Percentiles rank a stretch among this genome's conserved stretches.
Conservation (phyloP, 2,329 filamentous ascomycete species). For the Cryphonectria radicalis region DNA sequence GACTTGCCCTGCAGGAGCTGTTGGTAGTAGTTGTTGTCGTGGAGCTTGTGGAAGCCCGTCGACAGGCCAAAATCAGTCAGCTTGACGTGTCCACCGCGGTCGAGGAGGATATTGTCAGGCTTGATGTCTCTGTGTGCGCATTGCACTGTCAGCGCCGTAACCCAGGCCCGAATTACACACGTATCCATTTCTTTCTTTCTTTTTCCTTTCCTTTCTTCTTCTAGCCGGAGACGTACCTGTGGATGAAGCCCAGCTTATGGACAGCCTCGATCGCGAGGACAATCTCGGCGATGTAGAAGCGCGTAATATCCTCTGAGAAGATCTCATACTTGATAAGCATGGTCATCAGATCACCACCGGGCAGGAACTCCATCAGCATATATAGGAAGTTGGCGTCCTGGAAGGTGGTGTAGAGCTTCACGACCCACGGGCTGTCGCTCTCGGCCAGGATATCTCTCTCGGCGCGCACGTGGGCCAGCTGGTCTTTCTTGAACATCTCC, state of each 20-base stretch:
- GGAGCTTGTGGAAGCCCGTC: constrained; percentile 95
- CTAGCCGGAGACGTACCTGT: constrained; percentile 68
- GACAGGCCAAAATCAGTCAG: constrained; percentile 97
- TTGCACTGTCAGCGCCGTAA: neutral
- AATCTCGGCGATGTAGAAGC: constrained; percentile 99
- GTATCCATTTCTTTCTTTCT: neutral
- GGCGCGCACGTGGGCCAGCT: constrained; percentile 93
- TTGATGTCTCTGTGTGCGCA: constrained; percentile 97
- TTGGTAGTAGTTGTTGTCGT: constrained; percentile 98
- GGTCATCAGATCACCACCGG: constrained; percentile 97
- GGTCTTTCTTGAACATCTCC: constrained; percentile 99
- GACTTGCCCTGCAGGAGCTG: constrained; percentile 85
- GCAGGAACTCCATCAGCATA: constrained; percentile 99
- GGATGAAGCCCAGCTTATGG: constrained; percentile 96
- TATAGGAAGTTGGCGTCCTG: constrained; percentile 96
- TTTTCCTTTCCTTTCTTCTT: neutral
- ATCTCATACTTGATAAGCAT: constrained; percentile 99
- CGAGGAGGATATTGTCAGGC: constrained; percentile 96
- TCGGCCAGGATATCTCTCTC: constrained; percentile 98
- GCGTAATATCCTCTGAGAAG: constrained; percentile 97
- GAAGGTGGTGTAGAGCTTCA: constrained; percentile 98
- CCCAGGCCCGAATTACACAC: neutral
- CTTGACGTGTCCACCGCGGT: constrained; percentile 95
- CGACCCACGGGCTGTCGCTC: constrained; percentile 99
- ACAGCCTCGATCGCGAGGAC: constrained; percentile 98